Base-by-base conservation (phyloP, 75 land plant species). In the Sequoiadendron giganteum region DNA sequence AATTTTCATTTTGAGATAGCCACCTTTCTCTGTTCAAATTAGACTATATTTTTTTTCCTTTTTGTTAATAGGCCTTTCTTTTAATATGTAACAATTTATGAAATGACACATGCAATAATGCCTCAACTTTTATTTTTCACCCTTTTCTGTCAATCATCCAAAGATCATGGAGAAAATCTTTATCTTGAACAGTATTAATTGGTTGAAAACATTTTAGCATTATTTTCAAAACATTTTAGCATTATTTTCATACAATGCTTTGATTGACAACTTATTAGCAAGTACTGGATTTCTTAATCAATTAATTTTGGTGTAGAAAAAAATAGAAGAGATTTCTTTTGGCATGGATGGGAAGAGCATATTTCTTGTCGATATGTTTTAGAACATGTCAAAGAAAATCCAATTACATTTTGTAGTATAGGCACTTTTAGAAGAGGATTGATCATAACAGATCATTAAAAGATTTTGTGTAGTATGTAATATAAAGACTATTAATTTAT, bases 351-450 rank as follows among this genome's bases (percentile, higher is more conserved):
- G 89, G 3, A 87, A 84, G 11, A 91, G 89, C 43, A 87, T 93
- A 85, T 93, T 87, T 91, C 93, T 93, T 25, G 93, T 93, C 8
- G 94, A 93, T 93, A 45, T 65, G 94, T 91, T 81, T 19, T n/a
- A 30, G 55, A 34, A 48, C n/a, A 61, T 30, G 49, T 75, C 70
- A 45, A 14, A 77, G 11, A 30, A 25, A 68, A 54, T 38, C 18
- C 49, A 61, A 52, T 52, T 25, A 36, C 70, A 34, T 21, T 58
- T 87, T 87, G 32, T 30, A 65, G 15, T 15, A 40, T 13, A 32
- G 58, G 28, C 73, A 36, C 34, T 3, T 48, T 40, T 38, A n/a
- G 43, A 85, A 54, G 18, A 9, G 21, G 42, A 21, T 42, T 10
- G 30, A 30, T 39, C 8, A 21, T 40, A 70, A 48, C 47, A 68